Base-by-base conservation (phyloP, 73 alveolate species). In the Symbiodinium natans region DNA sequence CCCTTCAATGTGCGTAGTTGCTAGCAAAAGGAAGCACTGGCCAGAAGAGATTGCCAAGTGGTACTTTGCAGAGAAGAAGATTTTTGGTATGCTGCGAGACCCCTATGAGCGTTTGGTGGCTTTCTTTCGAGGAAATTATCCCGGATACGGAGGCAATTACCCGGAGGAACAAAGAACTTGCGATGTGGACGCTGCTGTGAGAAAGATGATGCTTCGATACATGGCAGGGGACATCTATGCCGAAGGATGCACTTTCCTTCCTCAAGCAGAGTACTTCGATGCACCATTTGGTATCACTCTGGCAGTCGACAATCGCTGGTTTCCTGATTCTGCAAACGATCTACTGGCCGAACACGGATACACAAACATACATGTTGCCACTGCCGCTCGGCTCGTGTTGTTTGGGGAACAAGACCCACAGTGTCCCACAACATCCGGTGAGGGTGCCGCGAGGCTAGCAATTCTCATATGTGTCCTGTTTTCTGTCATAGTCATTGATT, bases 91-190 rank as follows among this genome's bases (percentile, higher is more conserved):
- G 82, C 88, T 92, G 33, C 98, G 98, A 0, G 92, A 92, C 27
- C 98, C 98, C 68, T 92, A 92, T 34, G 98, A 92, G 85, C 90
- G 98, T 25, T 68, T 92, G 73, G 92, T 77, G 68, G 90, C 98
- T 3, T 15, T 3, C 84, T 92, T 92, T 68, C 92, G 98, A 2
- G 98, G 98, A 6, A 43, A 39, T 36, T 2, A 3, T 1, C 63
- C 48, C 2, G 71, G 38, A 15, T 92, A 92, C 42, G 98, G 98
- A 0, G 98, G 98, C 43, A 23, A 3, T 17, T 43, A 27, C 41
- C 41, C 80, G 19, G 34, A 43, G 54, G 1, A 19, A 43, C 92
- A 71, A 46, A 25, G 5, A 36, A 7, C 43, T 19, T 92, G 98
- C 80, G 92, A 92, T 23, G 98, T 92, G 98, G 92, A 92, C 8